A percentile compares a stretch with the other conserved stretches of the same genome.
These are phyloP conservation scores for Wickerhamomyces bisporus DNA, from an alignment of 805 yeast genomes.

Conservation along the genomic window DNA sequence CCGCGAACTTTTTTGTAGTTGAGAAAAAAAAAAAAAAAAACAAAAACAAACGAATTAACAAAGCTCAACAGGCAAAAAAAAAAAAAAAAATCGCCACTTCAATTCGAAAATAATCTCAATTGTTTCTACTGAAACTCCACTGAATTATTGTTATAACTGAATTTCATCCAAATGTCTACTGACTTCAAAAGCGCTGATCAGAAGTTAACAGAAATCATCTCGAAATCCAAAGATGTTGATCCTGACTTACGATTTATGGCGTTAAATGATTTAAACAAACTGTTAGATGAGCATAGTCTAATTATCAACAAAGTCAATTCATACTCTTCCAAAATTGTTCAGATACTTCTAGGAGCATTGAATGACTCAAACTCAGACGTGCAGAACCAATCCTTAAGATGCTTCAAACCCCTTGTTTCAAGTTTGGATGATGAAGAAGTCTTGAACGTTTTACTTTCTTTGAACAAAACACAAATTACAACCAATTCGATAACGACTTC, in stretches of 20 bases:
- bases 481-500: constrained; percentile 24
- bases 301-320: constrained; percentile 24
- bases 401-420: constrained; percentile 37
- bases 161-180: constrained; percentile 11
- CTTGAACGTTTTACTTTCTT: constrained; percentile 12
- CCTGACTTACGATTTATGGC: constrained; percentile 87
- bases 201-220: constrained; percentile 25
- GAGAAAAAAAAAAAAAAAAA: not conserved
- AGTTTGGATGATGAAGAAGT: constrained; percentile 22
- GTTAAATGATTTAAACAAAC: constrained; percentile 59
- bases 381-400: constrained; percentile 65
- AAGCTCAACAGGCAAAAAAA: too few species aligned
- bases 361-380: constrained; percentile 67
- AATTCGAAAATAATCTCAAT: too few species aligned
- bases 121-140: not conserved
- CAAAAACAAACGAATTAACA: too few species aligned
- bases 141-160: not conserved
- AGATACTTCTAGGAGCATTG: constrained; percentile 38
- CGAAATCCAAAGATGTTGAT: constrained; percentile 58
- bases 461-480: constrained; percentile 17
- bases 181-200: constrained; percentile 26
- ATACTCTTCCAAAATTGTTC: constrained; percentile 32
- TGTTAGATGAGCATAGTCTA: constrained; percentile 26
- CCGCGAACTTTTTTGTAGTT: not conserved
- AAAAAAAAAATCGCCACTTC: not conserved